Base-by-base conservation (phyloP, 2,329 filamentous ascomycete genomes). In the Hortaea werneckii region DNA sequence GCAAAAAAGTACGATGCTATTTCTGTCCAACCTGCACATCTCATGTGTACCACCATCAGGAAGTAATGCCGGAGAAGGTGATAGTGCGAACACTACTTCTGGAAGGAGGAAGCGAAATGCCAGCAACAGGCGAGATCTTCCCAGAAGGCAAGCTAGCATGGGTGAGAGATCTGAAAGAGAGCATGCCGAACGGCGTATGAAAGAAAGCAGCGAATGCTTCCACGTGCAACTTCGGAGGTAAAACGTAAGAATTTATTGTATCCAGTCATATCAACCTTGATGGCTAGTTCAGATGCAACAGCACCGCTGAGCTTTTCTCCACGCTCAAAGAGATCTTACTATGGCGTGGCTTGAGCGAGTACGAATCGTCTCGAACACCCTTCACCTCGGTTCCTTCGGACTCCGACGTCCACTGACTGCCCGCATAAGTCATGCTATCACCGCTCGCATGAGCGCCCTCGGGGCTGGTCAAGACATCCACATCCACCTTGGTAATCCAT, bases 31-130 rank as follows among this genome's bases (percentile, higher is more conserved):
- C 53, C 4, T 68, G 65, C 50, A 68, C 65, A 5, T 61, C 56
- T 38, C 65, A 67, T 47, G 60, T 67, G n/a, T 67, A 66, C 41
- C 65, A 67, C 45, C 60, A 65, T 37, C 65, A 66, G 47, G 62
- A 64, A 39, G 61, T 59, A 7, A 65, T 67, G 62, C 63, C 64
- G 2, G 65, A 65, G 6, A 65, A 65, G 45, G 57, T 65, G 20
- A 67, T 69, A 43, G 61, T 67, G 11, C 54, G 65, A 30, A 69
- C 65, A 6, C 50, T 67, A 35, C 48, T 68, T 28, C 56, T 67
- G 3, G 65, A 68, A 3, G 60, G 64, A 6, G 62, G 63, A 6
- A 53, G 56, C 12, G 50, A 59, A 5, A 60, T 67, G 52, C 55
- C 57, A 2, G 62, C 61, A 10, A 59, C 58, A 1, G 61, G 57